Percentiles rank a stretch among this genome's conserved stretches.
Conservation (phyloP, 2,329 filamentous ascomycete species). For the Calonectria multiphialidica region DNA sequence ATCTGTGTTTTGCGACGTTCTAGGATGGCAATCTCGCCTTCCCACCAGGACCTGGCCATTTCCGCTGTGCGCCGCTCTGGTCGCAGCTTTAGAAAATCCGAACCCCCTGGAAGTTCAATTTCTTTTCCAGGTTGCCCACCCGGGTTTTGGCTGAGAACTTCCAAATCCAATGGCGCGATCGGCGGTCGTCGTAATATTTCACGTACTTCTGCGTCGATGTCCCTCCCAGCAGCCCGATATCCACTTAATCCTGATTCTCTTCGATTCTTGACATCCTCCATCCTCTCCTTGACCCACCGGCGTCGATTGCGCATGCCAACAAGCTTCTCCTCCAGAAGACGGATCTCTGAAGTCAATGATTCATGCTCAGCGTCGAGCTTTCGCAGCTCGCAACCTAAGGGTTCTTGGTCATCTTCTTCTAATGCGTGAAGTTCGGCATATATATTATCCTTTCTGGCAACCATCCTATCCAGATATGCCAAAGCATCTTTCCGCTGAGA, state of each 20-base stretch:
- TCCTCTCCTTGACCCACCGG: slow-evolving; percentile 68
- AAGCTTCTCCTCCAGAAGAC: slow-evolving; percentile 73
- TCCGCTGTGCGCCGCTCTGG: slow-evolving; percentile 75
- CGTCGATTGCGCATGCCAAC: slow-evolving; percentile 70
- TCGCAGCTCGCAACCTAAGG: slow-evolving; percentile 71
- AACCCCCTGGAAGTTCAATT: slow-evolving; percentile 51
- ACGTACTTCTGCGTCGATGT: slow-evolving; percentile 73
- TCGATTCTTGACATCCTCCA: slow-evolving; percentile 73
- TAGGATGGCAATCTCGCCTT: slow-evolving; percentile 69
- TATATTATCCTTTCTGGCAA: slow-evolving; percentile 63
- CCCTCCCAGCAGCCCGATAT: slow-evolving; percentile 74
- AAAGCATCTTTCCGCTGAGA: slow-evolving; percentile 69
- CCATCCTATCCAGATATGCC: slow-evolving; percentile 66
- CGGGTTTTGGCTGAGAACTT: slow-evolving; percentile 49
- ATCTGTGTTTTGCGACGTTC: slow-evolving; percentile 67
- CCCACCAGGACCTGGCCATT: slow-evolving; percentile 80
- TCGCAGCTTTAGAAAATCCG: slow-evolving; percentile 71
- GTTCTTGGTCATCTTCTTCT: slow-evolving; percentile 67
- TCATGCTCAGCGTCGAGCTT: slow-evolving; percentile 68
- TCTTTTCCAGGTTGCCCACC: slow-evolving; percentile 30
- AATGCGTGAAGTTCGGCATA: slow-evolving; percentile 64
- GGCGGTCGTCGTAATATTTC: slow-evolving; percentile 71
- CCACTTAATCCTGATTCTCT: slow-evolving; percentile 79
- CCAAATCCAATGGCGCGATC: slow-evolving; percentile 63
- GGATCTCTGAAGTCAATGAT: slow-evolving; percentile 72